A percentile compares a stretch with the other conserved stretches of the same genome.
phyloP scores from a whole-genome alignment of 257 asterid species.

The Solanum ossicruentum region DNA sequence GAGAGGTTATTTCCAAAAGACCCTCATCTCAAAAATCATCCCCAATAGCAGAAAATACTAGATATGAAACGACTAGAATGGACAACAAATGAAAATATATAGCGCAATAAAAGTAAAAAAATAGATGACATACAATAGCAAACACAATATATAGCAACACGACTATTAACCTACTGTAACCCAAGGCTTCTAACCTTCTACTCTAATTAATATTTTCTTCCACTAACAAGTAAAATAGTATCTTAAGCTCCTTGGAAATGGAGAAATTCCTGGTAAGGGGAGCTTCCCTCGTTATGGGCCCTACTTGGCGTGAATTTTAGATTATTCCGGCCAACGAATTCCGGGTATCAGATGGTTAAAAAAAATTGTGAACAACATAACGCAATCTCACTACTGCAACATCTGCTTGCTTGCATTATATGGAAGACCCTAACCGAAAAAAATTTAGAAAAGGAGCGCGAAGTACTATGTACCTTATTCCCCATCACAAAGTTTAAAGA shows the following conservation, averaged over 20 bases:
- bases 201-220: neutral
- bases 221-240: neutral
- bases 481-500: constrained; percentile 88
- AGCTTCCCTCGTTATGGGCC: neutral
- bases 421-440: neutral
- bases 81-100: too few relatives aligned
- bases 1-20: too few relatives aligned
- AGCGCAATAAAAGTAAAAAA: too few relatives aligned
- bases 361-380: neutral
- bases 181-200: too few relatives aligned
- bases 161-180: too few relatives aligned
- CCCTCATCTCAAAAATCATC: too few relatives aligned
- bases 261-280: neutral
- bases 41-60: too few relatives aligned
- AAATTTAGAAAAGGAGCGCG: neutral
- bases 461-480: constrained; percentile 49
- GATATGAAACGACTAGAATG: too few relatives aligned
- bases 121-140: too few relatives aligned
- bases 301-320: neutral
- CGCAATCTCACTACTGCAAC: neutral
- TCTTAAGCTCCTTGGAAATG: neutral
- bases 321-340: neutral
- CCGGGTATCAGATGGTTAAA: neutral
- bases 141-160: too few relatives aligned
- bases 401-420: neutral